Conservation (phyloP, 495 filamentous ascomycete species). For the Hyaloscypha finlandica region DNA sequence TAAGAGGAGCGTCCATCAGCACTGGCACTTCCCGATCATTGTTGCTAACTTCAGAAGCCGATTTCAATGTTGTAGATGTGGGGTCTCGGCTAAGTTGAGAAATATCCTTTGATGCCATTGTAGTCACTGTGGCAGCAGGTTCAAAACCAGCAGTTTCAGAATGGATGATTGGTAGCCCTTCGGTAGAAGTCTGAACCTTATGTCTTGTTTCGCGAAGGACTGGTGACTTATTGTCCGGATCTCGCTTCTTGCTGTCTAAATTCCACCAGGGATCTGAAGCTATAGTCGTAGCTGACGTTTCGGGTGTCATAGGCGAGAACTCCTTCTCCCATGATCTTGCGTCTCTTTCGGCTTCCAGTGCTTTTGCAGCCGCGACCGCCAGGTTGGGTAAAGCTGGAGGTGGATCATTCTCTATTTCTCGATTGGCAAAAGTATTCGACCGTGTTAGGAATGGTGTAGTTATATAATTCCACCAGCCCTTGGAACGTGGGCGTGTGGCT, state of each 20-base stretch:
- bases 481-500: conserved; percentile 59
- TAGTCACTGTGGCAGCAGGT: conserved; percentile 1
- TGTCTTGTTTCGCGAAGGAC: conserved; percentile 26
- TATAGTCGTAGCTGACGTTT: conserved; percentile 27
- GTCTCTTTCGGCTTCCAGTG: conserved; percentile 25
- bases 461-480: conserved; percentile 83
- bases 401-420: conserved; percentile 33
- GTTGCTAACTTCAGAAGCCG: conserved; percentile 11
- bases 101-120: background rate
- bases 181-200: conserved; percentile 25
- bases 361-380: conserved; percentile 36
- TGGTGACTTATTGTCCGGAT: conserved; percentile 11
- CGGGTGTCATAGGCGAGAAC: conserved; percentile 40
- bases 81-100: conserved; percentile 8
- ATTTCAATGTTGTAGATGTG: conserved; percentile 6
- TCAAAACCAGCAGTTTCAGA: conserved; percentile 15
- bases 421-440: conserved; percentile 41
- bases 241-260: conserved; percentile 13
- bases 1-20: conserved; percentile 17
- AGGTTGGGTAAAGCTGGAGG: conserved; percentile 39
- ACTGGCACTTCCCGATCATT: conserved; percentile 28
- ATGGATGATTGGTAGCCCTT: conserved; percentile 26
- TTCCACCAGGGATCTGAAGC: conserved; percentile 30
- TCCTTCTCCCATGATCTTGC: conserved; percentile 40
- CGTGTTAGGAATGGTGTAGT: conserved; percentile 70